Evolutionary conservation across 2,329 filamentous ascomycete genomes (phyloP).

Genomic region (Colletotrichum navitas): DNA sequence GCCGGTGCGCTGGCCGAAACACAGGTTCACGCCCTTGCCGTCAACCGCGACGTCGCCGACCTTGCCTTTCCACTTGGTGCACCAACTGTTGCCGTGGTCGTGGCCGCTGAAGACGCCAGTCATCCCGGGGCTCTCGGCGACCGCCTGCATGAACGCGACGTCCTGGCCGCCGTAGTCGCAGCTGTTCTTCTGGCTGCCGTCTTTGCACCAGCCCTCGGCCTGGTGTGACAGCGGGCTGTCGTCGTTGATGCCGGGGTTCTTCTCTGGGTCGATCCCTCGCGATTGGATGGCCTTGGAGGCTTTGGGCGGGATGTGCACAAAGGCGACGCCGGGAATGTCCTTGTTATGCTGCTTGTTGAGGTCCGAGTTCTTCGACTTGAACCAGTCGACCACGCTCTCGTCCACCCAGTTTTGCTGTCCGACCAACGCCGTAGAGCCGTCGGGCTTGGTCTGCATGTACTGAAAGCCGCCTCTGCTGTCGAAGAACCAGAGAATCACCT

Average conservation of each 20-base stretch:
- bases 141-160: conserved; percentile 71
- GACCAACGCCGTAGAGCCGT: conserved; percentile 43
- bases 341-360: conserved; percentile 50
- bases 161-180: conserved; percentile 66
- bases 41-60: conserved; percentile 52
- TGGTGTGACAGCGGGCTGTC: conserved; percentile 57
- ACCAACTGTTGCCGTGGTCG: conserved; percentile 74
- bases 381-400: conserved; percentile 59
- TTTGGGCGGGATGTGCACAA: conserved; percentile 63
- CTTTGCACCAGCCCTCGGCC: conserved; percentile 59
- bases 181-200: conserved; percentile 53
- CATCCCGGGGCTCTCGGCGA: conserved; percentile 66
- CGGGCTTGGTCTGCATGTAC: conserved; percentile 53
- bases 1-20: conserved; percentile 75
- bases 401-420: conserved; percentile 61
- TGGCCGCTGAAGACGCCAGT: conserved; percentile 74
- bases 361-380: conserved; percentile 50
- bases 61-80: conserved; percentile 60
- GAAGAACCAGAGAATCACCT: conserved; percentile 77
- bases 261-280: conserved; percentile 52
- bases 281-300: conserved; percentile 57
- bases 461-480: conserved; percentile 72
- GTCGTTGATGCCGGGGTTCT: conserved; percentile 59
- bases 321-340: conserved; percentile 59
- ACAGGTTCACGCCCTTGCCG: conserved; percentile 62